Base-by-base conservation (phyloP, 441 rosid species). In the Isatis lusitanica region DNA sequence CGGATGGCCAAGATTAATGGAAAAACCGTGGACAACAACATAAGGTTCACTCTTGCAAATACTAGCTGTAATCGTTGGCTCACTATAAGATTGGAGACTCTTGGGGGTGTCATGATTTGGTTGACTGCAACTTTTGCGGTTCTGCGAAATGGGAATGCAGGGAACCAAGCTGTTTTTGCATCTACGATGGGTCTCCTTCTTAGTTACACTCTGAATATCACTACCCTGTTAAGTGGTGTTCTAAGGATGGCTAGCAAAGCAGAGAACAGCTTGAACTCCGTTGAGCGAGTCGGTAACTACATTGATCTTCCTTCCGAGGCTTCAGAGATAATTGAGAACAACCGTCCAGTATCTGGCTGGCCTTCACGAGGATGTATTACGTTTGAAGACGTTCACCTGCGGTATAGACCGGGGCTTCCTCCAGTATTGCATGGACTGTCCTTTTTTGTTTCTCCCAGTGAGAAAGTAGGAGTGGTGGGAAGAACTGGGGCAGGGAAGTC, bases 401-500 rank as follows among this genome's bases (percentile, higher is more conserved):
- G 93, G 40, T 91, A 96, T 70, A 85, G 95, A 64, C 88, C 95
- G 0, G 97, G 92, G 82, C 98, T 92, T 87, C 96, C 98, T 79
- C 90, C 88, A 0, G 98, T 92, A 21, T 79, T 94, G 81, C 94
- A 89, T 80, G 98, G 98, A 38, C 76, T 96, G 64, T 82, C 98
- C 36, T 90, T 92, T 48, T 9, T 67, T 36, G 85, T 88, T 73
- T 84, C 88, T 66, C 94, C 97, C 0, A 74, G 86, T 71, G 98
- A 92, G 80, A 96, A 90, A 84, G 76, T 92, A 26, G 98, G 99
- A 73, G 85, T 96, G 44, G 99, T 86, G 71, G 98, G 99, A 77
- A 90, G 98, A 87, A 96, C 98, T 10, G 98, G 99, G 44, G 96
- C 98, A 0, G 98, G 98, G 53, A 96, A 96, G 80, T 92, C 98